Conservation (phyloP, 495 filamentous ascomycete species). For the Podospora tetraspora region DNA sequence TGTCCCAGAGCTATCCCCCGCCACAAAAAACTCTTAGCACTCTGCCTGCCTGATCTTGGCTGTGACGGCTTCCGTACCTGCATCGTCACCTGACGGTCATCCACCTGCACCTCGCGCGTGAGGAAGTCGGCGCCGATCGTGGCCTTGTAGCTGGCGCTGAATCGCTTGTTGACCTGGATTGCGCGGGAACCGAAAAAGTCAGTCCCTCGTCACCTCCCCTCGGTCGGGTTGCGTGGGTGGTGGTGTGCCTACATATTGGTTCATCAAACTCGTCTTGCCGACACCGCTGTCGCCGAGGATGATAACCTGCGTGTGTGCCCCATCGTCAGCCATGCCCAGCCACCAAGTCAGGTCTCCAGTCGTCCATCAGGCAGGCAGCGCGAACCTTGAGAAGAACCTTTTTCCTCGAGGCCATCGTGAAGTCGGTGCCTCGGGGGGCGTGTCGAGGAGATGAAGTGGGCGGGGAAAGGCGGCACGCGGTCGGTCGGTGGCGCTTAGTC, state of each 20-base stretch:
- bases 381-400: constrained; percentile 94
- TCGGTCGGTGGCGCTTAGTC: background rate
- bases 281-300: constrained; percentile 98
- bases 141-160: constrained; percentile 98
- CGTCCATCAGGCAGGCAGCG: background rate
- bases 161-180: constrained; percentile 96
- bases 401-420: constrained; percentile 83
- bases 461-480: constrained; percentile 5
- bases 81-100: constrained; percentile 97
- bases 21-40: constrained; percentile 10
- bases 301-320: constrained; percentile 62
- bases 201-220: constrained; percentile 1
- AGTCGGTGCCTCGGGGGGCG: constrained; percentile 1
- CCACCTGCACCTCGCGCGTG: constrained; percentile 95
- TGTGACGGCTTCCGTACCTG: constrained; percentile 58
- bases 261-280: constrained; percentile 99
- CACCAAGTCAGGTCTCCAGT: background rate
- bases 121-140: constrained; percentile 99
- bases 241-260: constrained; percentile 87
- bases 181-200: background rate
- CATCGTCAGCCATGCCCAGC: constrained; percentile 4
- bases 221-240: background rate
- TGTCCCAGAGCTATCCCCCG: constrained; percentile 81
- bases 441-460: constrained; percentile 11
- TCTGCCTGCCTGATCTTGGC: background rate